phyloP scores from a whole-genome alignment of 192 early-diverging fungal species.

The Coemansia sp. region DNA sequence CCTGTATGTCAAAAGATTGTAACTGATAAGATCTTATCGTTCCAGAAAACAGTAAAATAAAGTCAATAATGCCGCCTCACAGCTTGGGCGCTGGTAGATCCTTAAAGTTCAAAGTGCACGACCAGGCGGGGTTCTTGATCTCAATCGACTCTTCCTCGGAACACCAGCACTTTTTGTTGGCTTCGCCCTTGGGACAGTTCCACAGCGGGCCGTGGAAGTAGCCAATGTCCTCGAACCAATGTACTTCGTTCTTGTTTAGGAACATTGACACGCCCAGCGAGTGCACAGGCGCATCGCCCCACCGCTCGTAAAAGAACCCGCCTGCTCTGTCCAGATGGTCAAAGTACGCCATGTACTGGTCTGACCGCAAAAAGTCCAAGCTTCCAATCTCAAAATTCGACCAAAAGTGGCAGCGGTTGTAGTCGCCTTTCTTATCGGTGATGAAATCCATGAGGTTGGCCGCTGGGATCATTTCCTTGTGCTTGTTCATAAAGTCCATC shows the following conservation, averaged over 20 bases:
- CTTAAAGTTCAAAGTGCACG: constrained; percentile 46
- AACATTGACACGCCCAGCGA: constrained; percentile 63
- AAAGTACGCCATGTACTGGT: constrained; percentile 11
- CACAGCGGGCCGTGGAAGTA: constrained; percentile 56
- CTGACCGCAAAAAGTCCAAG: constrained; percentile 54
- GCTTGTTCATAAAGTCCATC: constrained; percentile 53
- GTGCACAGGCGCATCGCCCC: constrained; percentile 55
- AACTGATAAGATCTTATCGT: not conserved
- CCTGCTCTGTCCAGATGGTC: constrained; percentile 7
- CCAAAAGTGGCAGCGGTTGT: constrained; percentile 75
- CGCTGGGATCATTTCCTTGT: constrained; percentile 57
- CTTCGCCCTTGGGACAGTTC: constrained; percentile 44
- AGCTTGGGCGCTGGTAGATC: constrained; percentile 26
- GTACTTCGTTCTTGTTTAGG: constrained; percentile 57
- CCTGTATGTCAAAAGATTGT: not conserved
- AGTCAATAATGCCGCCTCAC: not conserved
- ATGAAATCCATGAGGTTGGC: constrained; percentile 61
- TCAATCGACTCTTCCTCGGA: constrained; percentile 47
- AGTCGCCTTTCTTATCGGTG: constrained; percentile 54
- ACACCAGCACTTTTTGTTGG: constrained; percentile 49
- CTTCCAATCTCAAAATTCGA: constrained; percentile 75
- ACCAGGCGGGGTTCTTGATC: constrained; percentile 41
- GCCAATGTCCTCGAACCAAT: constrained; percentile 73
- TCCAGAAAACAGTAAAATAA: not conserved
- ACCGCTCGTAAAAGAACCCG: constrained; percentile 10